phyloP scores from a whole-genome alignment of 2,329 filamentous ascomycete genomes.

The Fusarium sarcochroum region DNA sequence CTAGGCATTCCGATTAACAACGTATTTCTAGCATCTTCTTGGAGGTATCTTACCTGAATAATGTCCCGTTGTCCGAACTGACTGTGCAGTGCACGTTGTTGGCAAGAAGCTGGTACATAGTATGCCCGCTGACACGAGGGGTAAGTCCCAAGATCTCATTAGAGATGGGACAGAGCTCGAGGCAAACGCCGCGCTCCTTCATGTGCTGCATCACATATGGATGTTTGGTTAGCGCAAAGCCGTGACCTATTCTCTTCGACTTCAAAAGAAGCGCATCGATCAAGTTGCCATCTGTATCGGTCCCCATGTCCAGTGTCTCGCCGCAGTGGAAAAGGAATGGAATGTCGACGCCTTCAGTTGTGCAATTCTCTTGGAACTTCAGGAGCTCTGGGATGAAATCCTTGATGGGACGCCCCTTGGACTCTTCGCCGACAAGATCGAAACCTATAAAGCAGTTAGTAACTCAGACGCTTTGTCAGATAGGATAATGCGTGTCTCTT shows the following conservation, averaged over 20 bases:
- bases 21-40: not conserved
- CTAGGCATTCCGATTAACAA: slow-evolving; percentile 55
- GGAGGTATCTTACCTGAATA: slow-evolving; percentile 71
- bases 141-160: slow-evolving; percentile 82
- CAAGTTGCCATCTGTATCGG: slow-evolving; percentile 76
- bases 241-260: slow-evolving; percentile 80
- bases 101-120: slow-evolving; percentile 77
- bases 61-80: slow-evolving; percentile 81
- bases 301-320: slow-evolving; percentile 78
- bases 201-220: slow-evolving; percentile 76
- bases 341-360: slow-evolving; percentile 64
- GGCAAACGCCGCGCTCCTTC: slow-evolving; percentile 73
- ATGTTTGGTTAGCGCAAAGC: slow-evolving; percentile 77
- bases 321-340: slow-evolving; percentile 84
- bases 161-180: slow-evolving; percentile 84
- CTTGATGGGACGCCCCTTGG: slow-evolving; percentile 70
- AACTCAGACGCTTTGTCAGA: not conserved
- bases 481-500: slow-evolving; percentile 42
- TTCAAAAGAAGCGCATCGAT: slow-evolving; percentile 76
- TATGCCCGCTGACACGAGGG: slow-evolving; percentile 73
- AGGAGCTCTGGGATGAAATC: slow-evolving; percentile 69
- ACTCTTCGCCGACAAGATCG: slow-evolving; percentile 78
- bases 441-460: slow-evolving; percentile 64
- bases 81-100: slow-evolving; percentile 81
- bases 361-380: slow-evolving; percentile 68